phyloP scores from a whole-genome alignment of 2,329 filamentous ascomycete genomes.

The Paraphoma chrysanthemicola region DNA sequence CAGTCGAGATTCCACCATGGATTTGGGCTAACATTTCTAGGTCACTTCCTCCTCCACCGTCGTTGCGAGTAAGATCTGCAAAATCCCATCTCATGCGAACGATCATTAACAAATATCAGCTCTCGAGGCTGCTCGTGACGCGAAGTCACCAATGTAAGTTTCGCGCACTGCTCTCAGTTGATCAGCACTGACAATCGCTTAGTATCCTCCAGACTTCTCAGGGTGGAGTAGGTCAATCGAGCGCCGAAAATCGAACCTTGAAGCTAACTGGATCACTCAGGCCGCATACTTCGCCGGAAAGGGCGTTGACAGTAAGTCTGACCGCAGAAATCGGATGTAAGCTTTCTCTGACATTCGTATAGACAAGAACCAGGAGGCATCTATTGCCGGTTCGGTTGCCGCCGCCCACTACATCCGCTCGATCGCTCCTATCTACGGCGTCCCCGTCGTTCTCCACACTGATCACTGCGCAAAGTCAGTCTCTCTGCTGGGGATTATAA shows the following conservation, averaged over 20 bases:
- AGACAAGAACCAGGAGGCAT: constrained; percentile 75
- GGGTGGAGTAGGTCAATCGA: constrained; percentile 56
- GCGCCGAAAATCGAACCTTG: too few species aligned
- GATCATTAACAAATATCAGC: constrained; percentile 57
- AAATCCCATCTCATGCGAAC: neutral
- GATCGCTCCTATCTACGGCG: constrained; percentile 77
- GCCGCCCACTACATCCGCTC: constrained; percentile 89
- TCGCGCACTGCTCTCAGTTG: neutral
- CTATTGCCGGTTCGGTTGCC: constrained; percentile 85
- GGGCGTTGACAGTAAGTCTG: constrained; percentile 22
- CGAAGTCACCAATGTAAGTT: constrained; percentile 76
- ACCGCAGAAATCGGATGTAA: neutral
- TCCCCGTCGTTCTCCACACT: constrained; percentile 72
- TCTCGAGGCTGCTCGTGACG: constrained; percentile 93
- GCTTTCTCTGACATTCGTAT: constrained; percentile 14
- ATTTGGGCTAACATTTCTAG: constrained; percentile 51
- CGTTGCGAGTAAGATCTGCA: constrained; percentile 54
- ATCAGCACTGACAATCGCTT: neutral
- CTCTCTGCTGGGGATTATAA: neutral
- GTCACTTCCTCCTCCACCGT: constrained; percentile 91
- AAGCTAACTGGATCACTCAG: neutral
- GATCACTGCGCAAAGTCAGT: constrained; percentile 88
- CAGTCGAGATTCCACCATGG: neutral
- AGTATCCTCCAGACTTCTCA: constrained; percentile 88
- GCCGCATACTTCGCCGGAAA: constrained; percentile 75